These are phyloP conservation scores for Candida nitratophila DNA, from an alignment of 805 yeast genomes.

Conservation along the genomic window DNA sequence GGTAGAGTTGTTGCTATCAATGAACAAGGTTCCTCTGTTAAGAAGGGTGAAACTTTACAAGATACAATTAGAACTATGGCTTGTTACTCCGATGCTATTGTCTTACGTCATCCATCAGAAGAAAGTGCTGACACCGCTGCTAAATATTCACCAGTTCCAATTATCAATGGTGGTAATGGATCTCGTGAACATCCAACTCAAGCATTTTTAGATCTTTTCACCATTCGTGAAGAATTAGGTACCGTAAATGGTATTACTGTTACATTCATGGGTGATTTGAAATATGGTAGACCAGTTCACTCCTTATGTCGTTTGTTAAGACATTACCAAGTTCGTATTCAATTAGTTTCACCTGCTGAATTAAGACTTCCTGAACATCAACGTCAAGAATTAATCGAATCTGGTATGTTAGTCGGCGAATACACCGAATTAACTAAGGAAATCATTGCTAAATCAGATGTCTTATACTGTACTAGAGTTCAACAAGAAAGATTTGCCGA, in stretches of 20 bases:
- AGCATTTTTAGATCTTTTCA: constrained; percentile 94
- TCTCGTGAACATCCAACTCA: constrained; percentile 98
- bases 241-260: constrained; percentile 97
- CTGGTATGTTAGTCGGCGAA: constrained; percentile 69
- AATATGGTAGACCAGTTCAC: constrained; percentile 98
- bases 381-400: constrained; percentile 54
- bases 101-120: constrained; percentile 91
- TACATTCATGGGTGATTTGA: constrained; percentile 98
- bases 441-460: constrained; percentile 85
- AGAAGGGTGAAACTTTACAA: constrained; percentile 96
- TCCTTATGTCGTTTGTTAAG: constrained; percentile 84
- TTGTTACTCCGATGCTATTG: constrained; percentile 94
- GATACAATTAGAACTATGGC: constrained; percentile 94
- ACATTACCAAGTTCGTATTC: constrained; percentile 89
- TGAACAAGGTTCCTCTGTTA: constrained; percentile 85
- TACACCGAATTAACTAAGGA: constrained; percentile 74
- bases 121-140: constrained; percentile 92
- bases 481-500: constrained; percentile 92
- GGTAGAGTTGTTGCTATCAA: constrained; percentile 91
- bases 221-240: constrained; percentile 98
- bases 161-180: constrained; percentile 97
- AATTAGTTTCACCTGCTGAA: constrained; percentile 87
- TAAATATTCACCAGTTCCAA: constrained; percentile 93
- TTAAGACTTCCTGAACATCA: constrained; percentile 74
- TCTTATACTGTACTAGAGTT: constrained; percentile 94